A percentile compares a stretch with the other conserved stretches of the same genome.
These are phyloP conservation scores for Tolypocladium album DNA, from an alignment of 2,329 filamentous ascomycete species.

Conservation along the genomic window DNA sequence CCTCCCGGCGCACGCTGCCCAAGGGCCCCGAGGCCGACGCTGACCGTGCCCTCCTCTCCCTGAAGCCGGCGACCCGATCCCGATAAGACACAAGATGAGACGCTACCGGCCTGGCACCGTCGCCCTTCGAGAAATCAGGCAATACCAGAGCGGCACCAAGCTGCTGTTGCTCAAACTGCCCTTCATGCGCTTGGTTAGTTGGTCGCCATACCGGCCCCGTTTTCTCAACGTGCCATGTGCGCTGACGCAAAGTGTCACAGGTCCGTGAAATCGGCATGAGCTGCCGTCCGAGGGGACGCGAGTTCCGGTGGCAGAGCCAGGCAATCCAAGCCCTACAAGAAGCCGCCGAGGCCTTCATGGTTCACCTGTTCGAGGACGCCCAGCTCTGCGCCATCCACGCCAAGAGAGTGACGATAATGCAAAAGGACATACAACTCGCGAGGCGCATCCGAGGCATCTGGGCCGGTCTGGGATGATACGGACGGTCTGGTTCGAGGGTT, in stretches of 20 bases:
- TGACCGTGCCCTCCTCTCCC: neutral
- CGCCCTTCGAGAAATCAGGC: conserved; percentile 83
- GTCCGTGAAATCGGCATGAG: conserved; percentile 59
- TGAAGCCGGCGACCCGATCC: conserved; percentile 63
- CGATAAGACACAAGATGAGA: conserved; percentile 42
- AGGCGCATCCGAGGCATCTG: conserved; percentile 67
- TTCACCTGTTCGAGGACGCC: conserved; percentile 75
- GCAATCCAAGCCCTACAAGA: conserved; percentile 90
- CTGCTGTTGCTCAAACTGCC: conserved; percentile 73
- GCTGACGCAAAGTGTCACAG: conserved; percentile 8
- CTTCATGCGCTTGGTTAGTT: conserved; percentile 60
- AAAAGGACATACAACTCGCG: conserved; percentile 94
- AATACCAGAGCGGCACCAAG: conserved; percentile 83
- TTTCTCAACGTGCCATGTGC: neutral
- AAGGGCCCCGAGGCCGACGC: conserved; percentile 14
- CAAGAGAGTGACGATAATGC: conserved; percentile 94
- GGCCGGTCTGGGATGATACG: conserved; percentile 48
- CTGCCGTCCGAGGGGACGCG: conserved; percentile 50
- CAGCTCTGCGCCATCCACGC: conserved; percentile 96
- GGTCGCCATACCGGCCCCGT: neutral
- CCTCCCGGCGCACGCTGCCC: neutral
- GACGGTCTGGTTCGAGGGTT: neutral
- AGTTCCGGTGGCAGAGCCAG: conserved; percentile 91
- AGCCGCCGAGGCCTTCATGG: conserved; percentile 89
- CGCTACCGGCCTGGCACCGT: conserved; percentile 72